Base-by-base conservation (phyloP, 2,329 filamentous ascomycete species). In the Calonectria pseudoturangicola region DNA sequence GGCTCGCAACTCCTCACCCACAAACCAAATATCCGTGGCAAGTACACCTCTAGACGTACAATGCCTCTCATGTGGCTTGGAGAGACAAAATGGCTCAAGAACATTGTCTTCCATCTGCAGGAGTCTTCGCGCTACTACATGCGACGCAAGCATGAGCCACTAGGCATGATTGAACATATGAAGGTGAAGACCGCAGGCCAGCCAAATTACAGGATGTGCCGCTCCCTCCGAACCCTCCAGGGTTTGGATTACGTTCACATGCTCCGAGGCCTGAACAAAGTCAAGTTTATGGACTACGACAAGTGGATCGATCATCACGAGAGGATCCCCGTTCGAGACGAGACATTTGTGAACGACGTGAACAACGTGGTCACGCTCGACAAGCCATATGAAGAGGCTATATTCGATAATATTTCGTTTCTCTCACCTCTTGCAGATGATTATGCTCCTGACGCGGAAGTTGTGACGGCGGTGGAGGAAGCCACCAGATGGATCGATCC, bases 211-310 rank as follows among this genome's bases (percentile, higher is more conserved):
- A 81, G 87, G 0, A 73, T 70, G 7, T 75, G 70, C 1, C 81
- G 88, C 2, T 77, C 80, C 0, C 76, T 90, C 10, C 79, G 86
- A 1, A 84, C 78, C 0, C 25, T 88, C 0, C 87, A 88, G 30
- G 88, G 88, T 0, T 73, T 86, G 0, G 87, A 89, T 48, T 86
- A 84, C 30, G 48, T 89, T 3, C 78, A 83, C 15, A 79, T 83
- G 28, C 84, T 89, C 4, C 85, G 88, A 1, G 88, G 87, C 0
- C 73, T 89, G 54, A 70, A 79, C 1, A 79, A 77, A n/a, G 70
- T 88, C 0, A 79, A 82, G 0, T 85, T 89, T 66, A 86, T 84
- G 69, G 86, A 89, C 68, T 80, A 83, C 2, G 76, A 84, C 25
- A 71, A 75, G 15, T 84, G 79, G 76, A n/a, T 74, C 0, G 21